A percentile compares a stretch with the other conserved stretches of the same genome.
Conservation (phyloP, 495 filamentous ascomycete species). For the Lasiosphaeria ovina region DNA sequence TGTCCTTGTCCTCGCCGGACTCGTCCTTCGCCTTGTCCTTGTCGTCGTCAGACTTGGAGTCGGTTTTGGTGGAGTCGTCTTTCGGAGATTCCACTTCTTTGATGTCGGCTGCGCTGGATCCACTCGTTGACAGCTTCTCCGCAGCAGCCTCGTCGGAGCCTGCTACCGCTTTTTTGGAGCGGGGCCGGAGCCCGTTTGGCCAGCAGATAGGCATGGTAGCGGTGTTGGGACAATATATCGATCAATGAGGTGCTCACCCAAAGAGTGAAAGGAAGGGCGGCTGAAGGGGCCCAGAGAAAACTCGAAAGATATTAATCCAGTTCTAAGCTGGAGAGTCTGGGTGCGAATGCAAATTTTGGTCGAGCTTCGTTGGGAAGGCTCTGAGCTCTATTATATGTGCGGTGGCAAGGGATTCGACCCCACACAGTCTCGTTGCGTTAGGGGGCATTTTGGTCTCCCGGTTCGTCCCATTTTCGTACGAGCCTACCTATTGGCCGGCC, state of each 20-base stretch:
- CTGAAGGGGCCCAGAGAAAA: no score
- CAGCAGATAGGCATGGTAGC: slow-evolving; percentile 1
- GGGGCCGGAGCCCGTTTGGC: slow-evolving; percentile 1
- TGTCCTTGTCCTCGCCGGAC: slow-evolving; percentile 10
- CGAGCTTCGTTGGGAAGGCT: no score
- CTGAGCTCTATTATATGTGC: no score
- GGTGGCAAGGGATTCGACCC: no score
- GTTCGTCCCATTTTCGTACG: no score
- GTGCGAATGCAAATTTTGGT: no score
- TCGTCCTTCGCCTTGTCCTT: slow-evolving; percentile 17
- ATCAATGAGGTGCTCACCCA: background rate
- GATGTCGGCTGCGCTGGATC: slow-evolving; percentile 1
- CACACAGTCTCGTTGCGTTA: no score
- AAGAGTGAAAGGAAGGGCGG: no score
- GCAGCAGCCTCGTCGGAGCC: background rate
- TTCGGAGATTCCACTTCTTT: slow-evolving; percentile 1
- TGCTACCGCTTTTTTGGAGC: background rate
- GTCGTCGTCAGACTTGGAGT: background rate
- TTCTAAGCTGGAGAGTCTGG: no score
- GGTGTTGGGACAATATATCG: background rate
- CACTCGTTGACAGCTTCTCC: background rate
- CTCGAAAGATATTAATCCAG: no score
- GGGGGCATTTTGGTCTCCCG: no score
- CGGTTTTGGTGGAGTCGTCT: background rate
- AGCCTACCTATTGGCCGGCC: background rate